Evolutionary conservation across 225 moss, liverwort and hornwort species (phyloP), one percentile per base, ranked within the genome.

Genomic region (Marchantia paleacea): DNA sequence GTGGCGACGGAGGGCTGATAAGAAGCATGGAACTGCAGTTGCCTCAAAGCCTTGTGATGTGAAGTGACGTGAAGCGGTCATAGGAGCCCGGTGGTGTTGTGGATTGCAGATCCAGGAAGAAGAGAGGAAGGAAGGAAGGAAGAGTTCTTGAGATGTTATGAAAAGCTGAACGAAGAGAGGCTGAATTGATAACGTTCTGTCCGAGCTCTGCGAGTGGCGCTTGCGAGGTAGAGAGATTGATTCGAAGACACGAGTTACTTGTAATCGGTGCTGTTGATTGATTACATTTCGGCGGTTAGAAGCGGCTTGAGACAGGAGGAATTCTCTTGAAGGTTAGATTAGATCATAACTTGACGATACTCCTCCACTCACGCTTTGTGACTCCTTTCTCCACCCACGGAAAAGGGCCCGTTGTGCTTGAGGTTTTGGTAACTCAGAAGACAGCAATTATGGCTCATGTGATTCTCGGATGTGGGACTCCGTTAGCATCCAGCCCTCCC

Each of bases 371-470:
- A 16, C 18, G 5, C n/a, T 24, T 20, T 49, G 15, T 72, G 15
- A 8, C 20, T 14, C 10, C 22, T 3, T 48, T 39, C 22, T 9
- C 30, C 29, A 9, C 6, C 11, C 31, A 50, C n/a, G 0, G 51
- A 22, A 0, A 52, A 51, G 7, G 49, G 26, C 52, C 26, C 12
- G 50, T 12, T 12, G 15, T 6, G 51, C 12, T 73, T 5, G n/a
- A 12, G 52, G 73, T 10, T 20, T 73, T 25, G 73, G 53, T 73
- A 24, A 10, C 50, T n/a, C 16, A 20, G 30, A 16, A 57, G 25
- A 75, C n/a, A 55, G 7, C 78, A 6, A 49, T 4, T n/a, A 80
- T 81, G 81, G 81, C 81, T 12, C 81, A 75, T 49, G 50, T 61
- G 30, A 74, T 81, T 66, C 28, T 81, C 6, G 81, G 81, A 75